These are phyloP conservation scores for Lipomyces orientalis DNA, from an alignment of 805 yeast species.

Conservation along the genomic window DNA sequence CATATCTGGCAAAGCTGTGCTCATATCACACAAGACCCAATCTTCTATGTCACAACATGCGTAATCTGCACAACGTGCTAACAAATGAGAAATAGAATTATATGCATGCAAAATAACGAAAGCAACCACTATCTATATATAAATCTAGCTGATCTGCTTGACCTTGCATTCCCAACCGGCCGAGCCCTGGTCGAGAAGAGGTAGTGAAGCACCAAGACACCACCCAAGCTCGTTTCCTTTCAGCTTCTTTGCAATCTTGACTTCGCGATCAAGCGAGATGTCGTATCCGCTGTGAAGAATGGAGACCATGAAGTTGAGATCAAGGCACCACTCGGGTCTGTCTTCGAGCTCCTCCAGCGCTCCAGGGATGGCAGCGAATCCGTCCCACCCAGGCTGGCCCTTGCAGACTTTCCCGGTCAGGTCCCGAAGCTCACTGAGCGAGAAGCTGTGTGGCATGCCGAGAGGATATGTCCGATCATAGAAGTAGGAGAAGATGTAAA, in stretches of 20 bases:
- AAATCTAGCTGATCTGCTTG: conserved; percentile 23
- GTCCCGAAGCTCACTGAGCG: conserved; percentile 80
- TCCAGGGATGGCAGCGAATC: conserved; percentile 68
- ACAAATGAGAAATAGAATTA: not conserved
- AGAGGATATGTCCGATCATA: conserved; percentile 93
- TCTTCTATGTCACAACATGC: too few relatives aligned
- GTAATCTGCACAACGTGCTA: not conserved
- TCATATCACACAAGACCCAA: too few relatives aligned
- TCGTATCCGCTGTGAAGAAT: conserved; percentile 96
- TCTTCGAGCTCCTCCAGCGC: conserved; percentile 68
- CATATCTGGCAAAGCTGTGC: too few relatives aligned
- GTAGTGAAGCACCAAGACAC: conserved; percentile 98
- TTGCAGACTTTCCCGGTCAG: conserved; percentile 83
- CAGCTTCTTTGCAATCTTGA: conserved; percentile 89
- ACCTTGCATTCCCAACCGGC: conserved; percentile 72
- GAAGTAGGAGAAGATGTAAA: conserved; percentile 91
- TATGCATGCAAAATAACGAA: not conserved
- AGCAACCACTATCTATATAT: not conserved
- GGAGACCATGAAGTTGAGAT: conserved; percentile 86
- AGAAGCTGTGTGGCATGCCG: conserved; percentile 92
- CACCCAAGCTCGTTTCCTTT: conserved; percentile 93
- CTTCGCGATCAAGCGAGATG: conserved; percentile 85
- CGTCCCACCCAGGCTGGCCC: conserved; percentile 78
- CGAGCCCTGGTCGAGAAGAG: conserved; percentile 68
- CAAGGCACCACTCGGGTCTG: conserved; percentile 95